phyloP scores from a whole-genome alignment of 1,284 basidiomycete genomes.

The Fomitopsis palustris region DNA sequence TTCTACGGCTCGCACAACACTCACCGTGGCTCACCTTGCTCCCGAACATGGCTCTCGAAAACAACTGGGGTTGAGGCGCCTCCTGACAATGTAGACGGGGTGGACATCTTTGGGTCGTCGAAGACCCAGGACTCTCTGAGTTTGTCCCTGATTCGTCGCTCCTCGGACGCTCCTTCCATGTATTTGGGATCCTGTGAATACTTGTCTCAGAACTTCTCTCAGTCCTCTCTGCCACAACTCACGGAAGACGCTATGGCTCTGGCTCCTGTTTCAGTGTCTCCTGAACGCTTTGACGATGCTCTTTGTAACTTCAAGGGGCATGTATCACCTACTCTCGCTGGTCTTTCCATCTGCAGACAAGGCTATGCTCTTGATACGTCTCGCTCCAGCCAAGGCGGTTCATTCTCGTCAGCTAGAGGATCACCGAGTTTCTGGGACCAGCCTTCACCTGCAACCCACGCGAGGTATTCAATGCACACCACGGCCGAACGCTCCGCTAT shows the following conservation, averaged over 20 bases:
- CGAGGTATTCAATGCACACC: background rate
- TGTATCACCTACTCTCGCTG: too few relatives aligned
- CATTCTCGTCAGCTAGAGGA: background rate
- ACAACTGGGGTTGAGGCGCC: too few relatives aligned
- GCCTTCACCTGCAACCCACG: background rate
- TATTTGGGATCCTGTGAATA: background rate
- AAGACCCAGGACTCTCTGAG: background rate
- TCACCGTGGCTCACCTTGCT: background rate
- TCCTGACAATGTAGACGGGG: too few relatives aligned
- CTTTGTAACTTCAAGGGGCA: too few relatives aligned
- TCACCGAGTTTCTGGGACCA: background rate
- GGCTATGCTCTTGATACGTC: too few relatives aligned
- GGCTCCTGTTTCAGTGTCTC: background rate
- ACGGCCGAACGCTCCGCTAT: too few relatives aligned
- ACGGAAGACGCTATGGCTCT: background rate
- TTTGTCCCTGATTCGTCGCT: background rate
- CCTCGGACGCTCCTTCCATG: background rate
- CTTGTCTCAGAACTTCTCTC: background rate
- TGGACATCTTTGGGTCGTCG: too few relatives aligned
- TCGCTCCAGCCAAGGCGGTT: too few relatives aligned
- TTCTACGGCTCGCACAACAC: constrained; percentile 9
- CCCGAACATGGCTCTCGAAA: background rate
- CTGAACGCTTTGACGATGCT: background rate
- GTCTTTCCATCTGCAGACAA: too few relatives aligned
- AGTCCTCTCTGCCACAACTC: background rate